A percentile compares a stretch with the other conserved stretches of the same genome.
These are phyloP conservation scores for Apiospora rasikravindrae DNA, from an alignment of 2,329 filamentous ascomycete genomes.

Conservation along the genomic window DNA sequence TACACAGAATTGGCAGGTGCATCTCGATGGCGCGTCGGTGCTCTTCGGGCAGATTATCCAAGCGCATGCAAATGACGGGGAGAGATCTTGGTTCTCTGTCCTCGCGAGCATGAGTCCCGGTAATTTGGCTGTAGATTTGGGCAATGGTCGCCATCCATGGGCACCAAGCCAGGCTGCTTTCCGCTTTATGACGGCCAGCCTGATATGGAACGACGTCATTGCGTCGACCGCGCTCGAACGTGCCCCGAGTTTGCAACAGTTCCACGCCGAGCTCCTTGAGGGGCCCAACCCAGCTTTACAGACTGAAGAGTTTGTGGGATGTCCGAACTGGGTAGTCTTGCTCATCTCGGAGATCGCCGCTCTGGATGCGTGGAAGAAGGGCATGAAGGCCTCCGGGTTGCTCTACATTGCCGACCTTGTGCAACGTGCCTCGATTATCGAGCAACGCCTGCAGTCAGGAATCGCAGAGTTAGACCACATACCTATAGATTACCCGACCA, in stretches of 20 bases:
- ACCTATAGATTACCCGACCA: slow-evolving; percentile 19
- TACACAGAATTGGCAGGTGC: slow-evolving; percentile 55
- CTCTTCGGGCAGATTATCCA: slow-evolving; percentile 54
- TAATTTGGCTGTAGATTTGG: slow-evolving; percentile 21
- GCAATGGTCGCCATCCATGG: slow-evolving; percentile 42
- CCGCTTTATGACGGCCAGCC: slow-evolving; percentile 52
- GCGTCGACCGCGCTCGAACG: slow-evolving; percentile 52
- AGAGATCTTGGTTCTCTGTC: slow-evolving; percentile 41
- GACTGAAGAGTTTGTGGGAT: slow-evolving; percentile 58
- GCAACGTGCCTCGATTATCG: slow-evolving; percentile 29
- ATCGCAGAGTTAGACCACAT: slow-evolving; percentile 24
- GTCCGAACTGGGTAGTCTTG: slow-evolving; percentile 62
- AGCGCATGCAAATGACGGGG: slow-evolving; percentile 26
- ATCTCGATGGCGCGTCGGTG: slow-evolving; percentile 54
- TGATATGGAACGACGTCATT: slow-evolving; percentile 56
- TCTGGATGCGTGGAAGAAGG: slow-evolving; percentile 63
- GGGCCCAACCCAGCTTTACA: slow-evolving; percentile 43
- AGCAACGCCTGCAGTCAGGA: slow-evolving; percentile 24
- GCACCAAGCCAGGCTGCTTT: slow-evolving; percentile 53
- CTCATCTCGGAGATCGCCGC: slow-evolving; percentile 59
- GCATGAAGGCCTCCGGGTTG: slow-evolving; percentile 50
- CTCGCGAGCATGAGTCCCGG: slow-evolving; percentile 33
- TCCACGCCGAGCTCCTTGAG: slow-evolving; percentile 46
- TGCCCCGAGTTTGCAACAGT: slow-evolving; percentile 47
- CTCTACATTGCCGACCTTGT: slow-evolving; percentile 45